Percentiles rank a stretch among this genome's conserved stretches.
These are phyloP conservation scores for Alternaria gaisen DNA, from an alignment of 2,329 filamentous ascomycete species.

Conservation along the genomic window DNA sequence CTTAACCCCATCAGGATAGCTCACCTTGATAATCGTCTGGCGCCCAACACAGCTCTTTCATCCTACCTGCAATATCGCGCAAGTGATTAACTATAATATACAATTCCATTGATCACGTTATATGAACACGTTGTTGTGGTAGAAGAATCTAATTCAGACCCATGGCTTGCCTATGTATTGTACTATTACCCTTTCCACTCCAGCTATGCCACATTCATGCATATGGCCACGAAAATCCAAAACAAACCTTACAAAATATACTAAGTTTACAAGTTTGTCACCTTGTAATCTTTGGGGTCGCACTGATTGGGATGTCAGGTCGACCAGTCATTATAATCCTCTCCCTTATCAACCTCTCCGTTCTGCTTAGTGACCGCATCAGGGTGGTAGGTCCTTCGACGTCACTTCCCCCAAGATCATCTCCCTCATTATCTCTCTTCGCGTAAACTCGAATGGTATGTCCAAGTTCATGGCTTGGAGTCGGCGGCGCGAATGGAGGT, in stretches of 20 bases:
- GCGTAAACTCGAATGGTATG: not conserved
- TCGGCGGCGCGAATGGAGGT: not conserved
- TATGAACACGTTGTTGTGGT: not conserved
- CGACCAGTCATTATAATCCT: not conserved
- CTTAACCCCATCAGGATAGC: constrained; percentile 5
- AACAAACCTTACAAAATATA: not conserved
- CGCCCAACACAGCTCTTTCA: not conserved
- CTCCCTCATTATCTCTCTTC: not conserved
- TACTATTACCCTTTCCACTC: not conserved
- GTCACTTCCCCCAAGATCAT: not conserved
- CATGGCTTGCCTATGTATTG: not conserved
- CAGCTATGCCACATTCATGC: not conserved
- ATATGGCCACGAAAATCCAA: not conserved
- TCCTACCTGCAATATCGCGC: not conserved
- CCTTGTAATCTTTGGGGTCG: not conserved
- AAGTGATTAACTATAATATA: not conserved
- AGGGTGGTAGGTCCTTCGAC: not conserved
- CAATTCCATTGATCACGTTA: not conserved
- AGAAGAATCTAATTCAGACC: not conserved
- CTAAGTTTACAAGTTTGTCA: not conserved
- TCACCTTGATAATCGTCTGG: not conserved
- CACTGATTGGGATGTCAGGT: constrained; percentile 1
- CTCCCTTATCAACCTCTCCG: not conserved
- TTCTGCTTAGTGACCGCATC: not conserved
- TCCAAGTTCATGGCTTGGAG: not conserved